Evolutionary conservation across 2,329 filamentous ascomycete genomes (phyloP), one percentile per base, ranked within the genome.

Genomic region (Apiospora phragmitis): DNA sequence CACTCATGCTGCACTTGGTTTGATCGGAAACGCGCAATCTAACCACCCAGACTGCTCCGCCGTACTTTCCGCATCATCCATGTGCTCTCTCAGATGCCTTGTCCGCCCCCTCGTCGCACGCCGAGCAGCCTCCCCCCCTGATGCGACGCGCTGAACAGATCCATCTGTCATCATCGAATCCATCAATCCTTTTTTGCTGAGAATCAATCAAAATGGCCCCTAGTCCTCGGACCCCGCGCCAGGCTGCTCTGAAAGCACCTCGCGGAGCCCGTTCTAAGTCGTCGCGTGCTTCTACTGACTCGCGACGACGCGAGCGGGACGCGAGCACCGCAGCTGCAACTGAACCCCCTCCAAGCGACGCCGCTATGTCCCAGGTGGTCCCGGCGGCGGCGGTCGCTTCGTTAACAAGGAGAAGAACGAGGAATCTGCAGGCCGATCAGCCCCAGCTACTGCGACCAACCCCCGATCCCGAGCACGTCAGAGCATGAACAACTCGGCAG

Each of bases 311-410:
- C 78, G 72, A 80, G 76, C 73, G 79, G 77, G 72, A 81, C 76
- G 73, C 78, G 42, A 79, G 80, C 71, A 80, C 82, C 55, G 79
- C 76, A 11, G 77, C 80, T 35, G 80, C 79, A 55, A 84, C 86
- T 66, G 91, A 92, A 74, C 91, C 91, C 35, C 90, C 92, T 16
- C 86, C 0, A 94, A 94, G 82, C 89, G 89, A 78, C 87, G 91
- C 75, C 88, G 90, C 81, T 98, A 97, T 83, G 89, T 97, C 66
- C 94, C 95, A 43, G 94, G 94, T 66, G 94, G 94, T 3, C 92
- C 94, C 71, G 94, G 94, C 49, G 94, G 94, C 65, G 94, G 94
- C 71, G 94, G 94, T 26, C 87, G 94, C 78, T 97, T 94, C 80
- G 85, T 96, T 45, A 93, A 97, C 75, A 87, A 91, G 70, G 89